Percentiles rank a stretch among this genome's conserved stretches.
phyloP scores from a whole-genome alignment of 1,284 basidiomycete species.

The Malassezia yamatoensis region DNA sequence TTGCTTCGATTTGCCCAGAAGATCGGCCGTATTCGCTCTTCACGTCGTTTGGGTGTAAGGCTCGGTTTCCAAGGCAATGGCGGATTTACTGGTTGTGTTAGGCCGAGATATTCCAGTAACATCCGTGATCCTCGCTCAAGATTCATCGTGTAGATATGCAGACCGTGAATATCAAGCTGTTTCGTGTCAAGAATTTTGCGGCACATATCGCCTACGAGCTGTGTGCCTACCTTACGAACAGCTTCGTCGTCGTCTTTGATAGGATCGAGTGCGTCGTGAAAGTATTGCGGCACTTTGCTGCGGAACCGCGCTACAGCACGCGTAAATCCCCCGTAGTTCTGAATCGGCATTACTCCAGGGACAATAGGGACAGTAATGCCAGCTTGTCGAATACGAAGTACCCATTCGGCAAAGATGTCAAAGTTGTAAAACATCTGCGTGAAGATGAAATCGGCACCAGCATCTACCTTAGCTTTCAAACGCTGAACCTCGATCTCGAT shows the following conservation, averaged over 20 bases:
- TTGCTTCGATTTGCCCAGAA: conserved; percentile 47
- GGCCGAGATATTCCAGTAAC: conserved; percentile 45
- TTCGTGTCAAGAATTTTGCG: conserved; percentile 32
- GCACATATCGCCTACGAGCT: conserved; percentile 46
- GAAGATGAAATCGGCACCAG: conserved; percentile 79
- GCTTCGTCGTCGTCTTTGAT: conserved; percentile 58
- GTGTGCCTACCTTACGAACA: conserved; percentile 32
- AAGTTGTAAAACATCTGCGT: conserved; percentile 94
- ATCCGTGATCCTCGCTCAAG: conserved; percentile 45
- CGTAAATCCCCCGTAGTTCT: conserved; percentile 93
- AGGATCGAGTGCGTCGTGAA: conserved; percentile 73
- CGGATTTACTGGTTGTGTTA: conserved; percentile 38
- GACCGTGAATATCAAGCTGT: conserved; percentile 37
- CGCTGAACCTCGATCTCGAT: conserved; percentile 62
- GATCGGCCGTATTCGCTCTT: conserved; percentile 46
- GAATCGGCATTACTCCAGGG: conserved; percentile 91
- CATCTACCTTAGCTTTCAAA: conserved; percentile 76
- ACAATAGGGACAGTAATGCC: conserved; percentile 87
- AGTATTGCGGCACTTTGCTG: conserved; percentile 68
- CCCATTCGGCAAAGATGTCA: conserved; percentile 73
- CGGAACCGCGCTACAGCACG: conserved; percentile 80
- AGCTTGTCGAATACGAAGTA: conserved; percentile 53
- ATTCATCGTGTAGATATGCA: conserved; percentile 49
- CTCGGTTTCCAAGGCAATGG: conserved; percentile 45
- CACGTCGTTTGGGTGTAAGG: conserved; percentile 43